These are phyloP conservation scores for Claviceps purpurea DNA, from an alignment of 2,329 filamentous ascomycete genomes.

Conservation along the genomic window DNA sequence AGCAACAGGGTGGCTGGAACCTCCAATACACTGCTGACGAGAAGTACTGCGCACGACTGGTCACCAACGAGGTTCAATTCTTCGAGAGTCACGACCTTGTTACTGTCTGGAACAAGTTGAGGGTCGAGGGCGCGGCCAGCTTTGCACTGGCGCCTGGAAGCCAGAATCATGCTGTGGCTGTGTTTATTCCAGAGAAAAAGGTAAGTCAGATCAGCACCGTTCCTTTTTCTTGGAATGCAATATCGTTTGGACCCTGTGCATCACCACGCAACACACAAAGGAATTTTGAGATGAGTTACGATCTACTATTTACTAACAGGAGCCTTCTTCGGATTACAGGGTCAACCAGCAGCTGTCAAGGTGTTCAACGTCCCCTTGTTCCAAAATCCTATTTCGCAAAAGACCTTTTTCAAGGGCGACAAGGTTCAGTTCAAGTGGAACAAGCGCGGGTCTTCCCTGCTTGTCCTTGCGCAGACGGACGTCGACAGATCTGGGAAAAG, in stretches of 20 bases:
- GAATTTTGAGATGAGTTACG: too few relatives aligned
- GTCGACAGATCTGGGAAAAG: constrained; percentile 98
- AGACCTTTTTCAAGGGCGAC: constrained; percentile 98
- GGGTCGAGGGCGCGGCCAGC: constrained; percentile 77
- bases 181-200: constrained; percentile 94
- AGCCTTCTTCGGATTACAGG: constrained; percentile 26
- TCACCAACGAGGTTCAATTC: constrained; percentile 97
- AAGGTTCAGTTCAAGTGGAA: constrained; percentile 99
- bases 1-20: constrained; percentile 91
- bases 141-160: constrained; percentile 77
- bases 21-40: constrained; percentile 93
- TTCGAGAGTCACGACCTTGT: constrained; percentile 77
- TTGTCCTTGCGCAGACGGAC: constrained; percentile 93
- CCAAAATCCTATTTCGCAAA: constrained; percentile 71
- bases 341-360: constrained; percentile 85
- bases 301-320: not conserved
- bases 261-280: too few relatives aligned
- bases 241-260: too few relatives aligned
- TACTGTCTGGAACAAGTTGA: constrained; percentile 90
- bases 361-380: constrained; percentile 91
- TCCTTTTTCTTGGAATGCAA: too few relatives aligned
- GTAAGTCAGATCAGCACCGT: constrained; percentile 29
- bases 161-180: constrained; percentile 79
- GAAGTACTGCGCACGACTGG: constrained; percentile 78
- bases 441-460: constrained; percentile 72